A percentile compares a stretch with the other conserved stretches of the same genome.
phyloP scores from a whole-genome alignment of 345 rosid species.

The Aethionema arabicum region DNA sequence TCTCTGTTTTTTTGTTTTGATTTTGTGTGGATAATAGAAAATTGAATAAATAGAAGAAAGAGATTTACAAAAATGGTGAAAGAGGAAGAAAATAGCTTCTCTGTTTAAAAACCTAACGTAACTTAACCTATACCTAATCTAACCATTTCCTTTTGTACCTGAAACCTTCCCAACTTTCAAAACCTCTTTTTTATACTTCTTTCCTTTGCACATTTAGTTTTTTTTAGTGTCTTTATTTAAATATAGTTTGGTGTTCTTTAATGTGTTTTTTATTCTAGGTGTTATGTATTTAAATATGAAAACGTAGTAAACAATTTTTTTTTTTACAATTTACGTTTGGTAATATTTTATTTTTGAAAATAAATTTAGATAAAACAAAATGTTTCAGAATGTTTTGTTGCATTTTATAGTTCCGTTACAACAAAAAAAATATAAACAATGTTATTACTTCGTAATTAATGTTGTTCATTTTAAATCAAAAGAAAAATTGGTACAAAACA shows the following conservation, averaged over 20 bases:
- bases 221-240: neutral
- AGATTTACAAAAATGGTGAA: slow-evolving; percentile 26
- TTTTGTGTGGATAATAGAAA: neutral
- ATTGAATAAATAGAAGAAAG: slow-evolving; percentile 26
- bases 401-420: too few relatives aligned
- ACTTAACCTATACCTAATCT: slow-evolving; percentile 7
- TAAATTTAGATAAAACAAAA: too few relatives aligned
- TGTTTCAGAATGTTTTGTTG: too few relatives aligned
- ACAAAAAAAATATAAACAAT: too few relatives aligned
- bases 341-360: too few relatives aligned
- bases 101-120: slow-evolving; percentile 22
- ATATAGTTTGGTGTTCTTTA: slow-evolving; percentile 23
- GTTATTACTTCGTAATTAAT: too few relatives aligned
- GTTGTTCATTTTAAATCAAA: too few relatives aligned
- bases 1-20: neutral
- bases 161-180: neutral
- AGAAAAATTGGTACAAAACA: too few relatives aligned
- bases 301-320: too few relatives aligned
- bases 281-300: too few relatives aligned
- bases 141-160: slow-evolving; percentile 28
- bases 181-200: neutral
- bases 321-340: too few relatives aligned
- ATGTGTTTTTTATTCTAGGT: too few relatives aligned
- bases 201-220: neutral
- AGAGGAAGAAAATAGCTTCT: slow-evolving; percentile 18